These are phyloP conservation scores for Daedaleopsis nitida DNA, from an alignment of 768 basidiomycete species.

Conservation along the genomic window DNA sequence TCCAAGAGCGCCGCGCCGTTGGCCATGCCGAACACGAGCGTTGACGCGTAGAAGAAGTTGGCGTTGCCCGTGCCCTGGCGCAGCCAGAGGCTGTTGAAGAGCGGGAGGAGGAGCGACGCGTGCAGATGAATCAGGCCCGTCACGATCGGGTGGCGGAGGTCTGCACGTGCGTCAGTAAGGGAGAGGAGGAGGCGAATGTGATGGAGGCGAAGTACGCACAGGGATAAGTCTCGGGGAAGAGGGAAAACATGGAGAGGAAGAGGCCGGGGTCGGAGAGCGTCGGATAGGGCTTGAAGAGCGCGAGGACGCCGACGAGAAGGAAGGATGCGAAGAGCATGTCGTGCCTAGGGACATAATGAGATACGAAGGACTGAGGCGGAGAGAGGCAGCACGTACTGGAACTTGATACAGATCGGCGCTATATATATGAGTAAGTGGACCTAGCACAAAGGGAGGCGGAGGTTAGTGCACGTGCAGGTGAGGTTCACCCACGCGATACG, in stretches of 20 bases:
- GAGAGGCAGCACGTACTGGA: constrained; percentile 55
- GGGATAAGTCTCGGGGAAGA: constrained; percentile 84
- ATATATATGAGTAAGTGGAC: constrained; percentile 84
- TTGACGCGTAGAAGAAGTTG: constrained; percentile 97
- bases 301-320: constrained; percentile 73
- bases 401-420: constrained; percentile 83
- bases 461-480: neutral
- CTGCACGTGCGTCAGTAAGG: constrained; percentile 39
- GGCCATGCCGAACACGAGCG: constrained; percentile 88
- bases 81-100: constrained; percentile 93
- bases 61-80: constrained; percentile 92
- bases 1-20: constrained; percentile 86
- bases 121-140: constrained; percentile 83
- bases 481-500: neutral
- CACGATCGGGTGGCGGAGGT: constrained; percentile 83
- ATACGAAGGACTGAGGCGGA: neutral
- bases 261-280: constrained; percentile 87
- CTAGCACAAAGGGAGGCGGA: constrained; percentile 36
- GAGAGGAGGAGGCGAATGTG: neutral
- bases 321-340: constrained; percentile 83
- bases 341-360: constrained; percentile 47
- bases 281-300: constrained; percentile 90
- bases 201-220: constrained; percentile 55
- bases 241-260: constrained; percentile 75
- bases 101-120: constrained; percentile 80